Conservation (phyloP, 441 rosid species). For the Syzygium syzygioides region DNA sequence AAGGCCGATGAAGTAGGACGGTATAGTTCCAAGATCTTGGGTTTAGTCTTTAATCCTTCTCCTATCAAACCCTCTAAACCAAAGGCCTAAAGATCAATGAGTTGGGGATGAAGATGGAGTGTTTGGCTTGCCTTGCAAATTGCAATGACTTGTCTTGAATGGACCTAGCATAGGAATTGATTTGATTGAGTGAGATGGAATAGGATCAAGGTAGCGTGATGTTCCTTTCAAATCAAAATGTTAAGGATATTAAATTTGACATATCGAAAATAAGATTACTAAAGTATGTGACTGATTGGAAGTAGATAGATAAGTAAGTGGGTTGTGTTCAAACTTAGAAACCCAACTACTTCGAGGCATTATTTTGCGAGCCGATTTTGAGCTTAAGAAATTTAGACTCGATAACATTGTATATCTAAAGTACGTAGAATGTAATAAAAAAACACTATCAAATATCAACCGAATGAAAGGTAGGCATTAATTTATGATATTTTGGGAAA, state of each 20-base stretch:
- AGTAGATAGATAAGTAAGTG: not conserved
- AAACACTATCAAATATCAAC: not conserved
- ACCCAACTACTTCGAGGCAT: not conserved
- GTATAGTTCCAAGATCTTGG: not conserved
- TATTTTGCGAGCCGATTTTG: not conserved
- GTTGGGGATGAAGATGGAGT: too few relatives aligned
- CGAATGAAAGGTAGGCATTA: not conserved
- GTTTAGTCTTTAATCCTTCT: not conserved
- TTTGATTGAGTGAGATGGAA: not conserved
- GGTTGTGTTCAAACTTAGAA: not conserved
- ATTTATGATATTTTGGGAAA: not conserved
- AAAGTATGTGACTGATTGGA: not conserved
- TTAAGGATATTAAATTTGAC: not conserved
- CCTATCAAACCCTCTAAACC: not conserved
- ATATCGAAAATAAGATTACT: not conserved
- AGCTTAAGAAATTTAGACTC: not conserved
- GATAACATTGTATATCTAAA: not conserved
- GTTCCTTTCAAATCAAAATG: rapidly evolving
- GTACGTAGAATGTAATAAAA: not conserved
- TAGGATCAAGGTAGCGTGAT: not conserved
- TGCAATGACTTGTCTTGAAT: too few relatives aligned
- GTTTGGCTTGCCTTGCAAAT: too few relatives aligned
- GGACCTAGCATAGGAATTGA: too few relatives aligned
- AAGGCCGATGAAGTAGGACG: not conserved
- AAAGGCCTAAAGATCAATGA: not conserved